Base-by-base conservation (phyloP, 352 stramenopile species). In the Paralagenidium karlingii region DNA sequence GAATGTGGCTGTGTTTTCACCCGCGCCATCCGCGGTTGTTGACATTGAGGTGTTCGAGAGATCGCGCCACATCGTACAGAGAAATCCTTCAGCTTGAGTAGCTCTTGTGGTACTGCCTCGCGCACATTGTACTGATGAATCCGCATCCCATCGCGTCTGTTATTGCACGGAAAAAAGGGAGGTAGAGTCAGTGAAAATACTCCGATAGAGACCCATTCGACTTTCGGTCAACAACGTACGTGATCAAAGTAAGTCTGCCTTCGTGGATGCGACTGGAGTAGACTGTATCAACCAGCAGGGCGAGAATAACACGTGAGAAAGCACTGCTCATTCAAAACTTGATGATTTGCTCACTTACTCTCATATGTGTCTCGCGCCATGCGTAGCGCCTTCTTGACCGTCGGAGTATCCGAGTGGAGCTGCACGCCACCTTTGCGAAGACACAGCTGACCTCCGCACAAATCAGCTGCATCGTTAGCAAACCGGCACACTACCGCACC, bases 101-200 rank as follows among this genome's bases (percentile, higher is more conserved):
- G 65, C 22, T 60, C 48, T 1, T 46, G 36, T 1, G 63, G 56
- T 1, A 76, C 51, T 1, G 57, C 74, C 21, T 60, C 44, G 13
- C 58, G 64, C 10, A 83, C 30, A 38, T 87, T 87, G 45, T 65
- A 87, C 57, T 87, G 74, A 9, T 65, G 65, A 8, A 75, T 60
- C 10, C 54, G 56, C 13, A 50, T 49, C 3, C 43, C 25, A 11
- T 80, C 65, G 5, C 74, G 69, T 34, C 67, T 82, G 22, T 3
- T 5, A 15, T 22, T 16, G 21, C 11, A 1, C 13, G 13, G 1
- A 22, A 20, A 18, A 27, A 43, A 3, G 25, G 9, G 40, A 12
- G 4, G n/a, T 31, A 13, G 8, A 21, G 11, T 11, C 7, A 25
- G 11, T 7, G 25, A 20, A 13, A 12, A 15, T 30, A 10, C 6